Evolutionary conservation across 2,329 filamentous ascomycete species (phyloP), one percentile per base, ranked within the genome.

Genomic region (Zymoseptoria passerinii): DNA sequence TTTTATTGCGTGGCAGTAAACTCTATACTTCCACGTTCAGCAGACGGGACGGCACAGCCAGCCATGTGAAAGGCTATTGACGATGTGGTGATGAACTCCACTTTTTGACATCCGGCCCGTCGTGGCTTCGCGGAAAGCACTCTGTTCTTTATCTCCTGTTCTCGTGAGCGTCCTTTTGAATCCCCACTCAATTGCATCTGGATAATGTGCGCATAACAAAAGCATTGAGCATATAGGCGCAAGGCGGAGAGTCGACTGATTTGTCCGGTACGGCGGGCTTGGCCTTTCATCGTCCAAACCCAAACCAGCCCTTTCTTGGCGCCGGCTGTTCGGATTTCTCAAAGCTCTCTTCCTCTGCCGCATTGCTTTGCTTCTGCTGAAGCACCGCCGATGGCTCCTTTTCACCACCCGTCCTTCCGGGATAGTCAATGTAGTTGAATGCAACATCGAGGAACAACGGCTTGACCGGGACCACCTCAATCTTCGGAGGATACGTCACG

Each of bases 391-490:
- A 55, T 61, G 64, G 66, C 61, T 64, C 65, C 48, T 65, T 63
- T 10, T 62, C 55, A 50, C 55, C 61, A 52, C 63, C 63, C 56
- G 65, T 68, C 66, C 84, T 84, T 35, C 85, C 85, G 0, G 92
- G 91, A 70, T 99, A 99, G 53, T 90, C 85, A 62, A 99, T 92
- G 72, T 96, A 97, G 72, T 97, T 97, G 89, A 90, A 99, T 8
- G 94, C 94, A 7, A 96, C 87, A 70, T 99, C 94, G 59, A 97
- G 83, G 79, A 97, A 97, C 35, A 97, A 80, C 28, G 94, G 94
- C 78, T 99, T 99, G 55, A 96, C 87, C 0, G 94, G 91, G 48
- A 97, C 84, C 1, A 88, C 81, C 61, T 89, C 84, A 65, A 96
- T 77, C 70, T 85, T 88, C 1, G 92, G 92, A 10, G 94, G 94